These are phyloP conservation scores for Monilinia fructigena DNA, from an alignment of 2,329 filamentous ascomycete genomes.

Conservation along the genomic window DNA sequence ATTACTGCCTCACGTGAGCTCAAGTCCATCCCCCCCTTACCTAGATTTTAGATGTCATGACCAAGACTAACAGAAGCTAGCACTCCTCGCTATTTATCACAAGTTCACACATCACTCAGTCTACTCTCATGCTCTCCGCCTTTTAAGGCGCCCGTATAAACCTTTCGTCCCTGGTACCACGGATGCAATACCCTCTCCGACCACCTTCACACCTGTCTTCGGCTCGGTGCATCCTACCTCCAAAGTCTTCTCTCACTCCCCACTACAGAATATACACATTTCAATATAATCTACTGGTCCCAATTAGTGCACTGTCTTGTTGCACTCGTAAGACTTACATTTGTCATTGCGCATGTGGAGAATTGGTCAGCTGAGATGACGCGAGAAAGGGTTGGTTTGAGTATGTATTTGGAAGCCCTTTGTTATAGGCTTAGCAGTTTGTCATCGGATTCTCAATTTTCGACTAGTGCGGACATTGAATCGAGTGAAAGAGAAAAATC, in stretches of 20 bases:
- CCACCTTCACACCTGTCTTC: constrained; percentile 16
- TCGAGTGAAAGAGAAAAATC: not conserved
- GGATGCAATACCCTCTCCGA: not conserved
- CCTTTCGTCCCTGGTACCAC: constrained; percentile 21
- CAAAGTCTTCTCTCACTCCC: constrained; percentile 36
- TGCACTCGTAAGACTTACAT: constrained; percentile 33
- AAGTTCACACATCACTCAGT: constrained; percentile 28
- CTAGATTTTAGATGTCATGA: too few relatives aligned
- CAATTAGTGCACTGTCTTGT: constrained; percentile 31
- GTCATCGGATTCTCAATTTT: constrained; percentile 16
- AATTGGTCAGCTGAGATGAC: constrained; percentile 33
- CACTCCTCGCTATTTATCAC: constrained; percentile 27
- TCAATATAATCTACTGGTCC: constrained; percentile 32
- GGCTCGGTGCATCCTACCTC: constrained; percentile 30
- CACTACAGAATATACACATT: constrained; percentile 26
- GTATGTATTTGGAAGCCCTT: constrained; percentile 37
- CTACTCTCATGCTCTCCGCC: constrained; percentile 34
- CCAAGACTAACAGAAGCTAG: constrained; percentile 24
- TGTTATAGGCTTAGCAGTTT: constrained; percentile 33
- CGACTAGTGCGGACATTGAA: not conserved
- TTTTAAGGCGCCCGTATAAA: constrained; percentile 32
- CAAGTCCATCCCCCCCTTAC: not conserved
- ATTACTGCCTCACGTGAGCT: constrained; percentile 30
- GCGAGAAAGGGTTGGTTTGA: constrained; percentile 32
- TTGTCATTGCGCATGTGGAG: constrained; percentile 33